Conservation (phyloP, 345 rosid genomes). For the Populus simonii region DNA sequence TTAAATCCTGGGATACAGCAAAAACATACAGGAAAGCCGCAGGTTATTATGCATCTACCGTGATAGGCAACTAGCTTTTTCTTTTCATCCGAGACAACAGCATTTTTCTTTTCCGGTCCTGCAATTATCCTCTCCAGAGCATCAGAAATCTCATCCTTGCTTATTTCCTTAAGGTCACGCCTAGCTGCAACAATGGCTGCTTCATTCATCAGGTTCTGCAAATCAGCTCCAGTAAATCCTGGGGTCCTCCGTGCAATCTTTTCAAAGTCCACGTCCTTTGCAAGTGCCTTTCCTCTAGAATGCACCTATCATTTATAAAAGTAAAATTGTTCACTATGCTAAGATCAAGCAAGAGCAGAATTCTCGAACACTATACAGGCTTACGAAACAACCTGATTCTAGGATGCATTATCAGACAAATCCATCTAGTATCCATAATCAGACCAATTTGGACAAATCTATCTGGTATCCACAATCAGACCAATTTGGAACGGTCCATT, state of each 20-base stretch:
- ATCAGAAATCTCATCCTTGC: slow-evolving; percentile 96
- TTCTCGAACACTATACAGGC: no score
- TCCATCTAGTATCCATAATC: not conserved
- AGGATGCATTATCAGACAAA: not conserved
- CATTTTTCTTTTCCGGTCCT: slow-evolving; percentile 98
- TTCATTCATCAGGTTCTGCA: slow-evolving; percentile 96
- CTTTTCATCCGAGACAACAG: slow-evolving; percentile 91
- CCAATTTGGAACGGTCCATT: not conserved
- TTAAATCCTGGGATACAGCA: not conserved
- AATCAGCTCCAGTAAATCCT: slow-evolving; percentile 92
- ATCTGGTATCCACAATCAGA: not conserved
- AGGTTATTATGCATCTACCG: slow-evolving; percentile 36
- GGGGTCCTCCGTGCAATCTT: slow-evolving; percentile 95
- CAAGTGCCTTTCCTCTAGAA: slow-evolving; percentile 95
- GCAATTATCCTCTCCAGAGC: slow-evolving; percentile 97
- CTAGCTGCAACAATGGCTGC: slow-evolving; percentile 98
- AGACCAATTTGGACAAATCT: not conserved
- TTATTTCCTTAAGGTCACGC: slow-evolving; percentile 94
- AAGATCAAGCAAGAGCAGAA: not conserved
- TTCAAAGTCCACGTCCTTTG: slow-evolving; percentile 92
- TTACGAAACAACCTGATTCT: not conserved
- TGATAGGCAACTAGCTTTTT: slow-evolving; percentile 92
- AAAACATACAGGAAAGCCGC: not conserved
- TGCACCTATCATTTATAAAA: slow-evolving; percentile 56
- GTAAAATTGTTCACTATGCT: not conserved